Evolutionary conservation across 345 rosid species (phyloP), one percentile per base, ranked within the genome.

Genomic region (Populus pruinosa): DNA sequence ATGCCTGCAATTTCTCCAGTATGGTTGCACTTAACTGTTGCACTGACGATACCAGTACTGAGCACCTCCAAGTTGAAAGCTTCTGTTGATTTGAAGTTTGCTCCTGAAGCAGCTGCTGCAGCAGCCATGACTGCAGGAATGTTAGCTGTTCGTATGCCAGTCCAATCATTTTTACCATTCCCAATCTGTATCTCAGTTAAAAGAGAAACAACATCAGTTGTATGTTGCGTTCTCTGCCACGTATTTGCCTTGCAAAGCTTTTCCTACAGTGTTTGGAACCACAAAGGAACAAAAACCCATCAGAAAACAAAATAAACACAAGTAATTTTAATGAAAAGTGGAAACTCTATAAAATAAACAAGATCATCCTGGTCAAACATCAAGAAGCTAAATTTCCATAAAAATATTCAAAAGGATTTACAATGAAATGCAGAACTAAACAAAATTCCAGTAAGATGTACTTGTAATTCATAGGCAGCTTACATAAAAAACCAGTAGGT

Each of bases 1-100:
- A 96, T 94, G 81, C 99, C 99, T 79, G 97, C 96, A 82, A 96
- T 94, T 90, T 96, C 98, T 83, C 99, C 98, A 63, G 97, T 95
- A 85, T 92, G 93, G 78, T 96, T 96, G 83, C 95, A 90, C 85
- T 96, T 94, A 29, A 87, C 95, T 27, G 99, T 96, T 82, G 99
- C 99, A 86, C 97, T 94, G 72, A 92, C 98, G 49, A 94, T 87
- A 77, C 97, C 93, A 78, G 98, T 94, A 78, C 93, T 90, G 61
- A 96, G 98, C 35, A 96, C 99, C 89, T 96, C 99, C 77, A 96
- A 92, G 80, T 93, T 96, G 84, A 93, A 90, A 67, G 91, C 90
- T 78, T 90, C 99, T 11, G 93, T 88, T 79, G 89, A 84, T 84
- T 92, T 91, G 85, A 96, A 79, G 88, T 90, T 91, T 77, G 94